These are phyloP conservation scores for Candida sanyiensis DNA, from an alignment of 805 yeast genomes.

Conservation along the genomic window DNA sequence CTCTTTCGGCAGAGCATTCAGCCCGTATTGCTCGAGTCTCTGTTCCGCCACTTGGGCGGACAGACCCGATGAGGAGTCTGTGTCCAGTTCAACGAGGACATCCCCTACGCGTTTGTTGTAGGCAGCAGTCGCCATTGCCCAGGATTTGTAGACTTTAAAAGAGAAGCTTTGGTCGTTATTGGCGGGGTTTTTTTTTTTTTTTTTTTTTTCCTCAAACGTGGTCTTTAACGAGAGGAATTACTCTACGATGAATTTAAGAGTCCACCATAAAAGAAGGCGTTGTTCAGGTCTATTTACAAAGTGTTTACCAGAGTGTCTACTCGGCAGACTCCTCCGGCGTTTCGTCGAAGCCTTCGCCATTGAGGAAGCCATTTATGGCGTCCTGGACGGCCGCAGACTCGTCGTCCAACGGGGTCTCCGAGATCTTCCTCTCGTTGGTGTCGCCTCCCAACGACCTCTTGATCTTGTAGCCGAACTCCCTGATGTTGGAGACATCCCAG, in stretches of 20 bases:
- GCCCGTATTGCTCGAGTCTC: conserved; percentile 19
- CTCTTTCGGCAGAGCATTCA: conserved; percentile 31
- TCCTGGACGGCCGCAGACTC: conserved; percentile 55
- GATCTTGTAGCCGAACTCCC: conserved; percentile 69
- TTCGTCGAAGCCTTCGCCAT: conserved; percentile 32
- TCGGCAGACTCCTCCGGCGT: background rate
- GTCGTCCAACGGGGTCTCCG: conserved; percentile 46
- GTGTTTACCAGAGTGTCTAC: too few relatives aligned
- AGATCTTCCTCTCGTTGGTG: conserved; percentile 43
- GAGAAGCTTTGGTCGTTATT: background rate
- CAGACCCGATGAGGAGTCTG: conserved; percentile 16
- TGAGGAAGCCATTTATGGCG: conserved; percentile 44
- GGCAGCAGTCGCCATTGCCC: conserved; percentile 5
- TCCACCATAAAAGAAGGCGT: too few relatives aligned
- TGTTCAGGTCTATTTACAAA: too few relatives aligned
- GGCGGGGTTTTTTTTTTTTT: background rate
- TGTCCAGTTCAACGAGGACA: conserved; percentile 13
- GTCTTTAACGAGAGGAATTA: too few relatives aligned
- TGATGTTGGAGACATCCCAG: conserved; percentile 59
- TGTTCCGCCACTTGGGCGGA: conserved; percentile 11
- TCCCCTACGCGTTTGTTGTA: conserved; percentile 11
- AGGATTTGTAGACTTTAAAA: background rate
- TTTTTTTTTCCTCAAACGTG: background rate
- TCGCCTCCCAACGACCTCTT: conserved; percentile 64
- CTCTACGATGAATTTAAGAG: too few relatives aligned